These are phyloP conservation scores for Lunularia cruciata DNA, from an alignment of 225 moss, liverwort and hornwort genomes.

Conservation along the genomic window DNA sequence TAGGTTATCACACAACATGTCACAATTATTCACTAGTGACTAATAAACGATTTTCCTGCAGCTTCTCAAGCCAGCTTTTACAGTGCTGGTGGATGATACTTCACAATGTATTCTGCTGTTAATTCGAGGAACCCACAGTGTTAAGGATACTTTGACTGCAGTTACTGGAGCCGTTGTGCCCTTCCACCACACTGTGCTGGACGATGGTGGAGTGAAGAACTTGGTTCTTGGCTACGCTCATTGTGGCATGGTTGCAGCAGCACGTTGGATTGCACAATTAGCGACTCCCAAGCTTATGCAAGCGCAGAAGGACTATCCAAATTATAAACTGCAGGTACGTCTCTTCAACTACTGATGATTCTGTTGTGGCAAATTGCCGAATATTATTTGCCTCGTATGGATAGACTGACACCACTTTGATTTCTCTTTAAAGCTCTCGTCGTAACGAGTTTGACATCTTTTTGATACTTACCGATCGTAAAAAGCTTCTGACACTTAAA, in stretches of 20 bases:
- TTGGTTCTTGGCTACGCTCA: constrained; percentile 95
- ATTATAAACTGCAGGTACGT: constrained; percentile 74
- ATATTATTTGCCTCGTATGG: too few relatives aligned
- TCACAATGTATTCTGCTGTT: constrained; percentile 75
- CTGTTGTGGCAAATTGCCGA: too few relatives aligned
- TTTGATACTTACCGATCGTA: too few relatives aligned
- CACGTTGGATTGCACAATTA: constrained; percentile 92
- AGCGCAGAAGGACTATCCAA: constrained; percentile 72
- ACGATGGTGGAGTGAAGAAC: constrained; percentile 79
- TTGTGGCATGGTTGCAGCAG: constrained; percentile 99
- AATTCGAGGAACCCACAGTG: constrained; percentile 96
- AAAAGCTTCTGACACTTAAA: too few relatives aligned
- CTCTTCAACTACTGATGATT: too few relatives aligned
- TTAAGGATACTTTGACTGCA: constrained; percentile 96
- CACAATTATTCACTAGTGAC: too few relatives aligned
- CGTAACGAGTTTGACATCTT: too few relatives aligned
- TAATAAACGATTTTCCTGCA: constrained; percentile 37
- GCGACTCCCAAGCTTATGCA: constrained; percentile 73
- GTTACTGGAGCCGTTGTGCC: constrained; percentile 94
- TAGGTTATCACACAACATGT: too few relatives aligned
- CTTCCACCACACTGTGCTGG: constrained; percentile 87
- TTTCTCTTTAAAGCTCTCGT: too few relatives aligned
- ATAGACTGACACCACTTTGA: too few relatives aligned
- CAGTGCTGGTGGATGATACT: constrained; percentile 85
- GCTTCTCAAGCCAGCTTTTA: constrained; percentile 94